Percentiles rank a stretch among this genome's conserved stretches.
Evolutionary conservation across 2,329 filamentous ascomycete genomes (phyloP).

Genomic region (Colletotrichum caudatum): DNA sequence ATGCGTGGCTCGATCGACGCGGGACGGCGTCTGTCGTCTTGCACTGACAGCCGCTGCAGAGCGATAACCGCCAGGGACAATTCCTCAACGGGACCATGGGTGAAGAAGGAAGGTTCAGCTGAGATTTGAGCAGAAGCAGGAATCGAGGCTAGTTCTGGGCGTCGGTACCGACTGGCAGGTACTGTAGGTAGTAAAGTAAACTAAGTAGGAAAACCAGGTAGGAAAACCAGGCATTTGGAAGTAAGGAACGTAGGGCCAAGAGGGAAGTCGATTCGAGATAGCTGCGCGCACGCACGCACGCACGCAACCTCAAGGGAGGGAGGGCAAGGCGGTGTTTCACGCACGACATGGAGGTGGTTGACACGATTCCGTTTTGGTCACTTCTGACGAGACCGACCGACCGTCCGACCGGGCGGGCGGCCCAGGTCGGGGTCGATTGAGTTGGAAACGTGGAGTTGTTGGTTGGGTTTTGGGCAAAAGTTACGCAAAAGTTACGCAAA

Average conservation of each 20-base stretch:
- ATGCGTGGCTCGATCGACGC: slow-evolving; percentile 9
- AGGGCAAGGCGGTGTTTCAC: slow-evolving; percentile 15
- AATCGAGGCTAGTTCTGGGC: not conserved
- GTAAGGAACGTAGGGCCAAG: not conserved
- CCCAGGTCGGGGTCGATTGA: not conserved
- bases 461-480: slow-evolving; percentile 1
- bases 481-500: not conserved
- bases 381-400: slow-evolving; percentile 13
- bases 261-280: slow-evolving; percentile 13
- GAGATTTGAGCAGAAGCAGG: not conserved
- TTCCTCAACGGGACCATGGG: slow-evolving; percentile 31
- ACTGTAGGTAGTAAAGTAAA: not conserved
- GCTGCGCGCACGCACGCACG: not conserved
- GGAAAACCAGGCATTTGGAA: not conserved
- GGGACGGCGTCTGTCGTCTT: not conserved
- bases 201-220: not conserved
- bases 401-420: not conserved
- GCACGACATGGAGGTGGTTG: not conserved
- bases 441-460: slow-evolving; percentile 9
- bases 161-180: not conserved
- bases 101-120: slow-evolving; percentile 3
- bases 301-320: slow-evolving; percentile 4
- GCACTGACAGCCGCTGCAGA: slow-evolving; percentile 16
- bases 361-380: slow-evolving; percentile 6
- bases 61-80: not conserved